Conservation (phyloP, 1,139 yeast species). For the Wickerhamiella pararugosa region DNA sequence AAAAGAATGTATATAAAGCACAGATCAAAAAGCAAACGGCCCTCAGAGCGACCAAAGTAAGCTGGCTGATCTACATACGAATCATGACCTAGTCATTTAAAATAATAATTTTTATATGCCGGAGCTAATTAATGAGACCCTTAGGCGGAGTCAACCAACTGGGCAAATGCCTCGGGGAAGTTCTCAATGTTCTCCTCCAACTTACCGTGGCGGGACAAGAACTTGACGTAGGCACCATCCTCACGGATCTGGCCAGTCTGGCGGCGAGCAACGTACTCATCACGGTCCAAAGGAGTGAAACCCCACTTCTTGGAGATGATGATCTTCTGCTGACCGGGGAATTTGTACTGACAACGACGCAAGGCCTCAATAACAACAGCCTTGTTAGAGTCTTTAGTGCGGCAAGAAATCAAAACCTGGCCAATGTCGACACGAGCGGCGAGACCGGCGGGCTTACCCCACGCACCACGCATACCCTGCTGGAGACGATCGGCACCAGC, state of each 20-base stretch:
- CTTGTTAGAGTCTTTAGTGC: slow-evolving; percentile 97
- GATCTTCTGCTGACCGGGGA: slow-evolving; percentile 99
- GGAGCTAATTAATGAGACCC: too few relatives aligned
- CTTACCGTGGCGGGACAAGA: slow-evolving; percentile 93
- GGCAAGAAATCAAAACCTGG: slow-evolving; percentile 94
- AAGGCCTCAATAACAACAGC: slow-evolving; percentile 96
- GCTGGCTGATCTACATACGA: too few relatives aligned
- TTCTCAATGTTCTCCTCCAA: slow-evolving; percentile 80
- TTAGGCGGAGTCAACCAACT: too few relatives aligned
- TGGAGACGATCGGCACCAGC: slow-evolving; percentile 99
- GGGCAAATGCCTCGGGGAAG: slow-evolving; percentile 58
- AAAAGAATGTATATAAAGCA: too few relatives aligned
- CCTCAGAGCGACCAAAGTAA: too few relatives aligned
- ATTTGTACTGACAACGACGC: slow-evolving; percentile 99
- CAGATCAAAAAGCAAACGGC: too few relatives aligned
- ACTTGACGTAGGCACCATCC: slow-evolving; percentile 99
- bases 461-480: slow-evolving; percentile 99
- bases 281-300: slow-evolving; percentile 98
- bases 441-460: slow-evolving; percentile 99
- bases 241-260: slow-evolving; percentile 96
- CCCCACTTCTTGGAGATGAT: slow-evolving; percentile 99
- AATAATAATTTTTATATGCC: too few relatives aligned
- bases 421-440: slow-evolving; percentile 99
- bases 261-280: slow-evolving; percentile 85
- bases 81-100: too few relatives aligned